phyloP scores from a whole-genome alignment of 2,329 filamentous ascomycete species.

The Coniochaeta sp. region DNA sequence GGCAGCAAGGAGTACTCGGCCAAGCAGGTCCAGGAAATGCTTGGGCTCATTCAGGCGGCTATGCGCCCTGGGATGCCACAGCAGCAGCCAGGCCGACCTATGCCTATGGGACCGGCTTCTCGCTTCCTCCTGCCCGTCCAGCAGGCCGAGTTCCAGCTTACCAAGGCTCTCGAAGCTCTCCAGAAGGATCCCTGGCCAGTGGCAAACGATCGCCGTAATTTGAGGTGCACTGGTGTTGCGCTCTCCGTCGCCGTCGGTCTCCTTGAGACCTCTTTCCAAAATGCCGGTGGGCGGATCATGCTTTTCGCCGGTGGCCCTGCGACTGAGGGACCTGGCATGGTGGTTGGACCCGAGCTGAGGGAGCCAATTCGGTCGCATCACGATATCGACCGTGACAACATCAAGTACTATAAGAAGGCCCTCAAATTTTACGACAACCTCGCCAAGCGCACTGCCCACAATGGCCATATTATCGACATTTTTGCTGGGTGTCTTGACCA shows the following conservation, averaged over 20 bases:
- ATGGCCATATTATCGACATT: conserved; percentile 95
- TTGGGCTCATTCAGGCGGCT: conserved; percentile 69
- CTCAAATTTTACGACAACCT: conserved; percentile 96
- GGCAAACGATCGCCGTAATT: conserved; percentile 80
- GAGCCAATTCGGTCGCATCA: conserved; percentile 97
- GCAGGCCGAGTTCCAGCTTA: conserved; percentile 95
- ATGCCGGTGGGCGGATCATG: conserved; percentile 93
- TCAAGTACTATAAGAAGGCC: conserved; percentile 99
- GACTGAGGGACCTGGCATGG: conserved; percentile 93
- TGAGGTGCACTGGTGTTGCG: conserved; percentile 94
- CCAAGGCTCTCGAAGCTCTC: conserved; percentile 88
- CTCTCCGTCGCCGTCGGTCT: conserved; percentile 89
- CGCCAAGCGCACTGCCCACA: conserved; percentile 90
- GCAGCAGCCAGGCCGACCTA: conserved; percentile 65
- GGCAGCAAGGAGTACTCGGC: conserved; percentile 97
- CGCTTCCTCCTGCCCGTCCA: conserved; percentile 91
- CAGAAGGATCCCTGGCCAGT: conserved; percentile 98
- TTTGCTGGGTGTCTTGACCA: conserved; percentile 97
- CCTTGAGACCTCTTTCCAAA: conserved; percentile 91
- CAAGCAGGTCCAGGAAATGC: conserved; percentile 99
- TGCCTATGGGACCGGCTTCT: conserved; percentile 72
- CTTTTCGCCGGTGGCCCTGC: conserved; percentile 91
- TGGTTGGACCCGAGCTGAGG: conserved; percentile 89
- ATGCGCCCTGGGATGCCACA: conserved; percentile 69
- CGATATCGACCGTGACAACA: conserved; percentile 97